phyloP scores from a whole-genome alignment of 495 filamentous ascomycete species.

The Oleoguttula mirabilis region DNA sequence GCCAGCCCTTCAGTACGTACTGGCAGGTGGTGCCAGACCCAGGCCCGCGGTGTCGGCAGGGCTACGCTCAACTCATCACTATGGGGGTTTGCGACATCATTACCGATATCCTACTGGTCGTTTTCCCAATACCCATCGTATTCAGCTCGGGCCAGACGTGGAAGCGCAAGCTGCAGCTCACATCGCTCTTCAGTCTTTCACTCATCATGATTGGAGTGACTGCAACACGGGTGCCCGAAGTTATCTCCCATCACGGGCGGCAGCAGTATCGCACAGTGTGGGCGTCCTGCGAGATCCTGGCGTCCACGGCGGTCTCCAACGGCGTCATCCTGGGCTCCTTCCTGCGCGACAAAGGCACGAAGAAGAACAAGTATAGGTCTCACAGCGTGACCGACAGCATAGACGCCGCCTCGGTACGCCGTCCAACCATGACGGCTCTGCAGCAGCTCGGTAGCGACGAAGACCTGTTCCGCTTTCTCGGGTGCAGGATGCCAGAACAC shows the following conservation, averaged over 20 bases:
- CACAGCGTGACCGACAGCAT: slow-evolving; percentile 27
- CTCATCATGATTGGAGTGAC: slow-evolving; percentile 52
- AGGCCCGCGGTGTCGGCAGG: slow-evolving; percentile 68
- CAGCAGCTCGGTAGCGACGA: slow-evolving; percentile 29
- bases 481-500: slow-evolving; percentile 27
- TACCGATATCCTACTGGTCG: slow-evolving; percentile 75
- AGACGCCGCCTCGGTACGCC: slow-evolving; percentile 24
- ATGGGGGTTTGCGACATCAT: slow-evolving; percentile 79
- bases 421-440: slow-evolving; percentile 21
- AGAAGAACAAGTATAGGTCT: slow-evolving; percentile 30
- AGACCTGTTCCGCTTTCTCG: slow-evolving; percentile 28
- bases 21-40: slow-evolving; percentile 91
- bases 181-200: slow-evolving; percentile 70
- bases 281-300: slow-evolving; percentile 31
- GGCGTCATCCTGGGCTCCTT: slow-evolving; percentile 33
- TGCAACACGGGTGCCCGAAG: slow-evolving; percentile 25
- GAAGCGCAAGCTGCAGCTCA: slow-evolving; percentile 45
- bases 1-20: slow-evolving; percentile 70
- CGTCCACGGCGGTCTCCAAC: slow-evolving; percentile 32
- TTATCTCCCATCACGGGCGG: slow-evolving; percentile 25
- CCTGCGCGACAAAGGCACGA: slow-evolving; percentile 32
- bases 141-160: slow-evolving; percentile 55
- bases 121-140: slow-evolving; percentile 81
- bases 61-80: slow-evolving; percentile 71
- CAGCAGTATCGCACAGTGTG: slow-evolving; percentile 34